phyloP scores from a whole-genome alignment of 805 yeast genomes.

The Sporopachydermia lactativora region DNA sequence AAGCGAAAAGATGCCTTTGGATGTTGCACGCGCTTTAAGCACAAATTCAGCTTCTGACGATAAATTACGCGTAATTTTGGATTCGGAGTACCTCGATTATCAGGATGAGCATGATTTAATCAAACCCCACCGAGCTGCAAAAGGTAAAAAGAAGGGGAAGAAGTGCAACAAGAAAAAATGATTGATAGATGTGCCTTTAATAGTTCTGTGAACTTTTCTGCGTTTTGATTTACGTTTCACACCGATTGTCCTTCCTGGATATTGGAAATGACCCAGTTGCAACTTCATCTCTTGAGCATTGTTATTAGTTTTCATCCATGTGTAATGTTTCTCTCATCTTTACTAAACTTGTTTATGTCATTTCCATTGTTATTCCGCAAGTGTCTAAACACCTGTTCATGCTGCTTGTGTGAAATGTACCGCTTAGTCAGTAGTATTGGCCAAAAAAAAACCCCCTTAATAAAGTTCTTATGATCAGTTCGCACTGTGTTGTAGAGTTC shows the following conservation, averaged over 20 bases:
- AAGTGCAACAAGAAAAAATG: constrained; percentile 11
- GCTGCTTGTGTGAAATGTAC: no score
- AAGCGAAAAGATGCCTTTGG: constrained; percentile 10
- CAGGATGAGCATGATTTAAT: neutral
- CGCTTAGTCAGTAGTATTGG: no score
- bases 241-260: no score
- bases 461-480: no score
- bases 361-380: no score
- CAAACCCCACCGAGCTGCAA: constrained; percentile 2
- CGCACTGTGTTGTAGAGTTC: no score
- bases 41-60: constrained; percentile 3
- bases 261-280: no score
- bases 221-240: neutral
- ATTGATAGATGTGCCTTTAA: constrained; percentile 9
- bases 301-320: no score
- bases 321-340: no score
- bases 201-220: constrained; percentile 6
- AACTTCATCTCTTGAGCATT: no score
- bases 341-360: no score
- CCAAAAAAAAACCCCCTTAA: neutral
- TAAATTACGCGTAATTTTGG: neutral
- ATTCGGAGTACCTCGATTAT: neutral
- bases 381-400: no score
- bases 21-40: constrained; percentile 13
- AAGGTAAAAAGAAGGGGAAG: neutral